Evolutionary conservation across 139 green algal species (phyloP).

Genomic region (Volvox africanus): DNA sequence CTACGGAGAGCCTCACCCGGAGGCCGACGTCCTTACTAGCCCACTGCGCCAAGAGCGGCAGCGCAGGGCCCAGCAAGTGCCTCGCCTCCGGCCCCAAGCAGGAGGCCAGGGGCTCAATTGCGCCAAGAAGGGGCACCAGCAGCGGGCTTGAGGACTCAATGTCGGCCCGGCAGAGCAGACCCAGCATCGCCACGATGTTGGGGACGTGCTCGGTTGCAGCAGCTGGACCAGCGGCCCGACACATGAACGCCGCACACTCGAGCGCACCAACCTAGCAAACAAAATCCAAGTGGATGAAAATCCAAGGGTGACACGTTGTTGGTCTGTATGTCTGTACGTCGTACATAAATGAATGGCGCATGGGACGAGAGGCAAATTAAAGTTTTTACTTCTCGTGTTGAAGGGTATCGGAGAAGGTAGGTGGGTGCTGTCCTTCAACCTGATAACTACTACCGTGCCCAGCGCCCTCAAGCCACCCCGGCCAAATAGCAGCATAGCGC

Average conservation of each 20-base stretch:
- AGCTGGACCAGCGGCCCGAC: not conserved
- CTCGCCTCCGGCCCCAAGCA: not conserved
- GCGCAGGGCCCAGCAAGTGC: not conserved
- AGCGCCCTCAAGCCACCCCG: too few species aligned
- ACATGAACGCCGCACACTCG: conserved; percentile 34
- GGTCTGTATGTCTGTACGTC: too few species aligned
- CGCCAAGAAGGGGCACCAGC: conserved; percentile 27
- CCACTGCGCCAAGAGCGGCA: conserved; percentile 38
- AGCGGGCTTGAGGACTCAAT: not conserved
- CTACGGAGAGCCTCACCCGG: not conserved
- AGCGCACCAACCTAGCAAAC: conserved; percentile 34
- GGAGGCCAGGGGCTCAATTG: conserved; percentile 1
- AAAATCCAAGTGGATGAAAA: too few species aligned
- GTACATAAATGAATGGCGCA: too few species aligned
- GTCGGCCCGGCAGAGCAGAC: not conserved
- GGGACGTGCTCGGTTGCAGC: conserved; percentile 9
- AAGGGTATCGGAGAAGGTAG: too few species aligned
- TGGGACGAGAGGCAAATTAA: too few species aligned
- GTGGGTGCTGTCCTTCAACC: too few species aligned
- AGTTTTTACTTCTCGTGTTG: too few species aligned
- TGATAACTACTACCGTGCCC: too few species aligned
- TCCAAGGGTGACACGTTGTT: too few species aligned
- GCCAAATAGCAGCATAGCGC: too few species aligned
- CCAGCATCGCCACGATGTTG: not conserved
- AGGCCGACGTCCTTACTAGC: not conserved